Conservation (phyloP, 257 asterid species). For the Fraxinus pennsylvanica region DNA sequence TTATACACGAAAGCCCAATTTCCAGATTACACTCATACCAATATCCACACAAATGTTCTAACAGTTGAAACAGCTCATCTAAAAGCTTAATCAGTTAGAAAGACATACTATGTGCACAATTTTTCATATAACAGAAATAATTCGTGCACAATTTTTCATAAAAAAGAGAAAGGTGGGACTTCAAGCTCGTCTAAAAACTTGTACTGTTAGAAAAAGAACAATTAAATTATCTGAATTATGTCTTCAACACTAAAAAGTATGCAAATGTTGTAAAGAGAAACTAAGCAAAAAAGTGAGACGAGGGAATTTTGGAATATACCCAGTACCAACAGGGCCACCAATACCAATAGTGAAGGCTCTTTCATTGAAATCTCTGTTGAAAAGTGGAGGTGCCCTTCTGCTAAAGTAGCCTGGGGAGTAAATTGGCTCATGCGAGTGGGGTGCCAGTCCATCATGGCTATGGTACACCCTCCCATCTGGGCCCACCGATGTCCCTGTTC, state of each 20-base stretch:
- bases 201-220: background rate
- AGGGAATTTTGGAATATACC: conserved; percentile 40
- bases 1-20: background rate
- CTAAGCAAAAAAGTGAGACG: background rate
- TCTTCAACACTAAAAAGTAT: background rate
- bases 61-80: background rate
- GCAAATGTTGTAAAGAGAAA: background rate
- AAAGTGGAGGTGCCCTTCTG: conserved; percentile 86
- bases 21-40: background rate
- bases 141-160: background rate
- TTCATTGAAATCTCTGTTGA: conserved; percentile 65
- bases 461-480: conserved; percentile 84
- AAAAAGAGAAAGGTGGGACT: background rate
- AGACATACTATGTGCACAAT: background rate
- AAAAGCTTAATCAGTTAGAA: background rate
- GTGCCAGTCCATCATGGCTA: conserved; percentile 96
- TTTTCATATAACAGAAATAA: background rate
- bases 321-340: conserved; percentile 99
- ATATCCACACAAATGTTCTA: background rate
- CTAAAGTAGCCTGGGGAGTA: conserved; percentile 88
- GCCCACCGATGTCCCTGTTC: conserved; percentile 57
- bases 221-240: background rate
- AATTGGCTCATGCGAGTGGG: conserved; percentile 87
- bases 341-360: conserved; percentile 96
- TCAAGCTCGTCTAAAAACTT: background rate